Percentiles rank a stretch among this genome's conserved stretches.
phyloP scores from a whole-genome alignment of 495 filamentous ascomycete genomes.

The Tricharina praecox region DNA sequence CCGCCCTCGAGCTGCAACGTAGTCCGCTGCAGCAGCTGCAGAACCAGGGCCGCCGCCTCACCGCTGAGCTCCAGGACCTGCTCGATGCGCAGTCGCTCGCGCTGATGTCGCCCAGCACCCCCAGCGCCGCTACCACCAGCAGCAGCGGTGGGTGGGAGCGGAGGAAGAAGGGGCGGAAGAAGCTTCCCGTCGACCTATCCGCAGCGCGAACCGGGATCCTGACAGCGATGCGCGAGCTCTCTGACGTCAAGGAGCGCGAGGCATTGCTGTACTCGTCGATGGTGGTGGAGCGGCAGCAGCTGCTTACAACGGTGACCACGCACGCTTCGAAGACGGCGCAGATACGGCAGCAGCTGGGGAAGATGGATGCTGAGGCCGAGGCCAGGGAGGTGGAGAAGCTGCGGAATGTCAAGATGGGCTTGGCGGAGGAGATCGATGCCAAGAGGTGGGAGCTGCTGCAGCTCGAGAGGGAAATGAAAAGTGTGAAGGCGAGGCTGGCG shows the following conservation, averaged over 20 bases:
- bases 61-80: conserved; percentile 58
- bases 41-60: conserved; percentile 43
- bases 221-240: conserved; percentile 51
- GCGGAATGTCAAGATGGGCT: conserved; percentile 25
- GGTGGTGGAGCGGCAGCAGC: conserved; percentile 38
- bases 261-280: conserved; percentile 41
- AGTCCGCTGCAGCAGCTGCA: conserved; percentile 30
- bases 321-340: conserved; percentile 40
- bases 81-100: conserved; percentile 76
- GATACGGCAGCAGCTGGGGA: conserved; percentile 43
- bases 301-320: conserved; percentile 42
- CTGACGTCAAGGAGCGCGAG: conserved; percentile 57
- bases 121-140: too few species aligned
- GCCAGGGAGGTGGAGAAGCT: conserved; percentile 23
- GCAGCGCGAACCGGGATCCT: conserved; percentile 46
- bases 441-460: conserved; percentile 11
- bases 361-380: conserved; percentile 34
- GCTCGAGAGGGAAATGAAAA: conserved; percentile 14
- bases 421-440: conserved; percentile 17
- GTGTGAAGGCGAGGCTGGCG: conserved; percentile 30
- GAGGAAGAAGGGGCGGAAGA: conserved; percentile 27
- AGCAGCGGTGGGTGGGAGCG: too few species aligned
- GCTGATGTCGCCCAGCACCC: conserved; percentile 33
- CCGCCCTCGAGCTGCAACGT: conserved; percentile 14
- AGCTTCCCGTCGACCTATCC: conserved; percentile 6